phyloP scores from a whole-genome alignment of 768 basidiomycete genomes.

The Boletus subparvulus region DNA sequence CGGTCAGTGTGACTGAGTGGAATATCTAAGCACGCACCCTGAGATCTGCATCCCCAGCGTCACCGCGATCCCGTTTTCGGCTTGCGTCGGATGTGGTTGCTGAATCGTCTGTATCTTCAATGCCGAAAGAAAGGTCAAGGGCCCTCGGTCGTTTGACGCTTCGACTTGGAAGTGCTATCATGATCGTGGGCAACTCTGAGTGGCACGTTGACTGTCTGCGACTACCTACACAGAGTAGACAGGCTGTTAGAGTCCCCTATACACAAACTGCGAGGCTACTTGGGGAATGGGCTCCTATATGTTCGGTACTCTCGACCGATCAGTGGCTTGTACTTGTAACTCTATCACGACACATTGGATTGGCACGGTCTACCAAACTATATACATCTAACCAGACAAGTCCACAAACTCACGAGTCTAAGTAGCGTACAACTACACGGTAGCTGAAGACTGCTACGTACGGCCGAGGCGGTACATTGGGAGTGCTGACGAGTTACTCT shows the following conservation, averaged over 20 bases:
- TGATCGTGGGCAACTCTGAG: background rate
- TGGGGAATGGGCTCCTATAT: too few relatives aligned
- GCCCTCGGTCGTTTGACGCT: constrained; percentile 48
- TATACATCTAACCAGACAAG: constrained; percentile 12
- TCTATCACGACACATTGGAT: background rate
- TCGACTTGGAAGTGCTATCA: constrained; percentile 12
- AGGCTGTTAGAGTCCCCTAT: too few relatives aligned
- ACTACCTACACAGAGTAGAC: too few relatives aligned
- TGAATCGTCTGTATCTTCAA: constrained; percentile 35
- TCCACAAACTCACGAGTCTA: constrained; percentile 16
- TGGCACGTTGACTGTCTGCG: too few relatives aligned
- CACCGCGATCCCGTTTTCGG: constrained; percentile 29
- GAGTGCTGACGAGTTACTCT: constrained; percentile 12
- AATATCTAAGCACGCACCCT: constrained; percentile 15
- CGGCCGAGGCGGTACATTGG: constrained; percentile 12
- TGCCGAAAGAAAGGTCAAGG: constrained; percentile 53
- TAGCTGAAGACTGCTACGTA: constrained; percentile 7
- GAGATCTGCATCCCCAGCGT: constrained; percentile 2
- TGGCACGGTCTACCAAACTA: constrained; percentile 3
- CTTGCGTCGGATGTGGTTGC: constrained; percentile 24
- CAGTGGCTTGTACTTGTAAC: too few relatives aligned
- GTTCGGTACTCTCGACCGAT: too few relatives aligned
- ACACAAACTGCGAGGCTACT: too few relatives aligned
- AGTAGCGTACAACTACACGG: constrained; percentile 11
- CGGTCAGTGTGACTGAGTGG: background rate